Percentiles rank a stretch among this genome's conserved stretches.
Conservation (phyloP, 352 stramenopile genomes). For the Phytophthora nicotianae region DNA sequence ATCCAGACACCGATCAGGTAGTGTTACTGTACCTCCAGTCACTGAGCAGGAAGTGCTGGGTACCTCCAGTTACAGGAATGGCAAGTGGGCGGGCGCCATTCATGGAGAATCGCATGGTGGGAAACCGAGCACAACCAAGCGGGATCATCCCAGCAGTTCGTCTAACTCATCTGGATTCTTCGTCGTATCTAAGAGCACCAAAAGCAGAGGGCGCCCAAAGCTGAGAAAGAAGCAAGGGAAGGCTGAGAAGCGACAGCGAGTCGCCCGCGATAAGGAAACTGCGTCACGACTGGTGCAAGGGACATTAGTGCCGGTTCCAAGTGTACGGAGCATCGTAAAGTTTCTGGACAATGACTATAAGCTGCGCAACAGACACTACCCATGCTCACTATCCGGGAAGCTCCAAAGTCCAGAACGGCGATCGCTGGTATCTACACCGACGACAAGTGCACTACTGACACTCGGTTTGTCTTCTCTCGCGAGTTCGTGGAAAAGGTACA, state of each 20-base stretch:
- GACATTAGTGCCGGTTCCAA: slow-evolving; percentile 4
- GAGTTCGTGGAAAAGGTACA: slow-evolving; percentile 6
- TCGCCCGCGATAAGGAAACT: background rate
- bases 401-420: slow-evolving; percentile 3
- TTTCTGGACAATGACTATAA: slow-evolving; percentile 3
- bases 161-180: slow-evolving; percentile 1
- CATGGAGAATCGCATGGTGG: background rate
- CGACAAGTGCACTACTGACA: background rate
- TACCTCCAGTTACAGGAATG: no score
- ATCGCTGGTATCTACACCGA: slow-evolving; percentile 1
- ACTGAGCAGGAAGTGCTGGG: no score
- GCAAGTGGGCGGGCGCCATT: no score
- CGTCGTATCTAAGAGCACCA: background rate
- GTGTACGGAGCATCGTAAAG: background rate
- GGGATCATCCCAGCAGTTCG: slow-evolving; percentile 5
- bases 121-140: slow-evolving; percentile 1
- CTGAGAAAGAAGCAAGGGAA: background rate
- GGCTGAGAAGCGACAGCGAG: background rate
- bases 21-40: background rate
- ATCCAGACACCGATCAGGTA: background rate
- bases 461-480: slow-evolving; percentile 6
- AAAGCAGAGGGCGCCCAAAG: background rate
- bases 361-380: background rate
- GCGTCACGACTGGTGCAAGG: slow-evolving; percentile 7
- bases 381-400: background rate